Evolutionary conservation across 768 basidiomycete genomes (phyloP).

Genomic region (Tephrocybe sp.): DNA sequence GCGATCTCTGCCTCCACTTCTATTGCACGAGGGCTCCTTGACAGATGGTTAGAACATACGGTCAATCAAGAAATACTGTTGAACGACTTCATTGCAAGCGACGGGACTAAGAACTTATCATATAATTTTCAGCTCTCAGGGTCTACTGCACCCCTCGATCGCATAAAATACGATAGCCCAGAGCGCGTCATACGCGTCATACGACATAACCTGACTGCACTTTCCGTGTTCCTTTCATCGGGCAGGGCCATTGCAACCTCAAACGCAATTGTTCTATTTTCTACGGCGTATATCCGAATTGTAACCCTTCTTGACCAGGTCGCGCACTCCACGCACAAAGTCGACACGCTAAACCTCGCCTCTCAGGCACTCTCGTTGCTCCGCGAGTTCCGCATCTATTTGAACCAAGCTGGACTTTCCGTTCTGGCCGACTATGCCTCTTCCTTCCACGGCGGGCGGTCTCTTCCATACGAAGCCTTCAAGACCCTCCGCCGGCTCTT

Average conservation of each 20-base stretch:
- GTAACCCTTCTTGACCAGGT: slow-evolving; percentile 22
- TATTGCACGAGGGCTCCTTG: slow-evolving; percentile 32
- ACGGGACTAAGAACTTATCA: slow-evolving; percentile 6
- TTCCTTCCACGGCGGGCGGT: slow-evolving; percentile 18
- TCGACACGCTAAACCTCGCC: slow-evolving; percentile 15
- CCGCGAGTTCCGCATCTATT: slow-evolving; percentile 21
- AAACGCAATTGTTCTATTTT: slow-evolving; percentile 1
- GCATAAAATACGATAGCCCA: not conserved
- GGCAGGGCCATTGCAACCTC: slow-evolving; percentile 8
- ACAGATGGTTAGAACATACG: slow-evolving; percentile 30
- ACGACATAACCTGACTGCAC: not conserved
- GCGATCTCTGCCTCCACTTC: slow-evolving; percentile 29
- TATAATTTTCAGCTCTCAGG: not conserved
- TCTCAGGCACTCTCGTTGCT: slow-evolving; percentile 22
- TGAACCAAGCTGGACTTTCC: slow-evolving; percentile 32
- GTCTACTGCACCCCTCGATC: not conserved
- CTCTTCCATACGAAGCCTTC: slow-evolving; percentile 35
- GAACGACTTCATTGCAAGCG: slow-evolving; percentile 11
- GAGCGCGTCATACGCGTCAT: not conserved
- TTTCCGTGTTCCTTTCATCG: slow-evolving; percentile 1
- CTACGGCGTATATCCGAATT: not conserved
- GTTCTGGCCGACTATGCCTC: slow-evolving; percentile 30
- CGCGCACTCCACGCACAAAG: slow-evolving; percentile 8
- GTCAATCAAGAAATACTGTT: slow-evolving; percentile 24
- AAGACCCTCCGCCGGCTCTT: slow-evolving; percentile 38